Conservation (phyloP, 192 early-diverging fungal genomes). For the Borealophlyctis nickersoniae region DNA sequence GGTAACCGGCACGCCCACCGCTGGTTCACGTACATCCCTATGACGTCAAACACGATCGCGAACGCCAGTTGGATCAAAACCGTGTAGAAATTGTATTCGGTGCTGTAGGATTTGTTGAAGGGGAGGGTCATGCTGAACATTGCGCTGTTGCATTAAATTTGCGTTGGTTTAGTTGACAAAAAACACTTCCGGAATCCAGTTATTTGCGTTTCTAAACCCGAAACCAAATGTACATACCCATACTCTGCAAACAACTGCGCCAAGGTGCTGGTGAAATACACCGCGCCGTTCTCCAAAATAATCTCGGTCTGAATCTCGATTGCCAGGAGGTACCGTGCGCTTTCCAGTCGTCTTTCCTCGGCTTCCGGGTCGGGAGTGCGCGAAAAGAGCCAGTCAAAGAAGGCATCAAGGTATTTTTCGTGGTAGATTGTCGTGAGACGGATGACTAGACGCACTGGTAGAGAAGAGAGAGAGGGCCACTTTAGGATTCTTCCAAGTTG, state of each 20-base stretch:
- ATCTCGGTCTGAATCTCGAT: neutral
- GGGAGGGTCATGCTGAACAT: neutral
- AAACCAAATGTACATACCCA: neutral
- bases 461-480: no score
- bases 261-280: neutral
- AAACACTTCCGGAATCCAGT: no score
- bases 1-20: neutral
- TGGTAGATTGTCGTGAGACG: no score
- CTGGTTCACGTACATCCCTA: neutral
- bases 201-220: no score
- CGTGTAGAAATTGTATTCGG: neutral
- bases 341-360: slow-evolving; percentile 1
- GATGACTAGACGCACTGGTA: no score
- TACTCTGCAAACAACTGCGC: neutral
- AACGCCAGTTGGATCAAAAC: neutral
- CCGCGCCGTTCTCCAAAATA: neutral
- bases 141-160: neutral
- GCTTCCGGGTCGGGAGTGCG: neutral
- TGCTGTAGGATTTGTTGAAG: neutral
- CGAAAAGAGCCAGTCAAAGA: no score
- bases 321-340: neutral
- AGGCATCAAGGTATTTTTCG: no score
- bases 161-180: no score
- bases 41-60: neutral
- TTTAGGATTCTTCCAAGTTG: no score